phyloP scores from a whole-genome alignment of 257 asterid species.

The Solanum chiquidenum region DNA sequence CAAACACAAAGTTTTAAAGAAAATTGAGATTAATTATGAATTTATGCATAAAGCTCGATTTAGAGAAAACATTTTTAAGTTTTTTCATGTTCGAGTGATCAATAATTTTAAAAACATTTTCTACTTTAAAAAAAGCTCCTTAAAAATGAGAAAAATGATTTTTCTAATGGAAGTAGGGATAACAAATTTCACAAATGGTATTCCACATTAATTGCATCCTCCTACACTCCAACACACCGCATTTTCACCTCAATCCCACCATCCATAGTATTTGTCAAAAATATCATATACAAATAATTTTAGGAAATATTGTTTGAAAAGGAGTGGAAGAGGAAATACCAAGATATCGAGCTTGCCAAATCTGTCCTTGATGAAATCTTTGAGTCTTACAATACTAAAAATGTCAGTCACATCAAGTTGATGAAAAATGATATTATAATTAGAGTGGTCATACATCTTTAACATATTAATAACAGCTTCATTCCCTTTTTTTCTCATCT shows the following conservation, averaged over 20 bases:
- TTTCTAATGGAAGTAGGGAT: background rate
- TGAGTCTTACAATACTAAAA: conserved; percentile 19
- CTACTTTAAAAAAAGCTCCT: background rate
- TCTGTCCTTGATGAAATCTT: conserved; percentile 16
- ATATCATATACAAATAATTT: background rate
- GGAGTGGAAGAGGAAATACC: conserved; percentile 10
- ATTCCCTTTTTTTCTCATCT: conserved; percentile 30
- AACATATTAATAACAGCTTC: conserved; percentile 26
- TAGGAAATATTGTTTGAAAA: background rate
- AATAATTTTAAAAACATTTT: no score
- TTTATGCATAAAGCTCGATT: background rate
- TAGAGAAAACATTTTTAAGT: background rate
- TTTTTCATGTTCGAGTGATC: background rate
- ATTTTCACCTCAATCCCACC: background rate
- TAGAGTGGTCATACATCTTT: conserved; percentile 6
- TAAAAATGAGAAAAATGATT: no score
- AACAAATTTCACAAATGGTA: background rate
- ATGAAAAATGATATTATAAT: conserved; percentile 26
- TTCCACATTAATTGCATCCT: background rate
- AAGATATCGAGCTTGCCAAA: conserved; percentile 45
- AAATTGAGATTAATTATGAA: background rate
- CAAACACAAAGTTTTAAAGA: background rate
- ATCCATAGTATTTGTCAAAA: background rate
- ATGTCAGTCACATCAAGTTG: conserved; percentile 38
- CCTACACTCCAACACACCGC: background rate